phyloP scores from a whole-genome alignment of 1,284 basidiomycete genomes.

The Heliocybe sulcata region DNA sequence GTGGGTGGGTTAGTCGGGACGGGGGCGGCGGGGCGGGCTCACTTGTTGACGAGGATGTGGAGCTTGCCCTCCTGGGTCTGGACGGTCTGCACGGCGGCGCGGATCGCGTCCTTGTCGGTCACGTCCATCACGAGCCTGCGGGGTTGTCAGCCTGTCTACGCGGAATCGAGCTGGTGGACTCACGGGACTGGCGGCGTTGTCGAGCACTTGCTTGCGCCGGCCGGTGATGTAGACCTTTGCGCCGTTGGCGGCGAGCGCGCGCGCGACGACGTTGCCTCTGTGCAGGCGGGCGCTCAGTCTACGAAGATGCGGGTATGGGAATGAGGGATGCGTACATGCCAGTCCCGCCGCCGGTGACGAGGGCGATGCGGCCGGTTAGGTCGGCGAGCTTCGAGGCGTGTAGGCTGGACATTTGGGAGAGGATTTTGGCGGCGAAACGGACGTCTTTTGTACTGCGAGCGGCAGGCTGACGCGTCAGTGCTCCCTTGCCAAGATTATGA shows the following conservation, averaged over 20 bases:
- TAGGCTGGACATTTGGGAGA: too few species aligned
- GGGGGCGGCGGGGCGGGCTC: constrained; percentile 14
- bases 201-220: constrained; percentile 54
- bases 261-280: constrained; percentile 75
- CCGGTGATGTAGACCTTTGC: constrained; percentile 81
- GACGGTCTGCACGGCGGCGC: constrained; percentile 42
- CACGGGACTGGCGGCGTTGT: constrained; percentile 53
- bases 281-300: too few species aligned
- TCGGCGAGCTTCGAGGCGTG: too few species aligned
- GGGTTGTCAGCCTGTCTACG: constrained; percentile 4
- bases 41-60: constrained; percentile 81
- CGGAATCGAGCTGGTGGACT: constrained; percentile 15
- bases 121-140: constrained; percentile 62
- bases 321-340: too few species aligned
- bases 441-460: too few species aligned
- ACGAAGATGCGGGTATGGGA: too few species aligned
- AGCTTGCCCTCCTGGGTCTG: constrained; percentile 60
- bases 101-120: constrained; percentile 62
- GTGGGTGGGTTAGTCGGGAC: constrained; percentile 4
- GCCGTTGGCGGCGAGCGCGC: constrained; percentile 68
- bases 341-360: constrained; percentile 77
- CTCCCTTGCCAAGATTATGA: too few species aligned
- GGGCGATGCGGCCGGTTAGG: constrained; percentile 54
- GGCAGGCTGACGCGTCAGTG: too few species aligned
- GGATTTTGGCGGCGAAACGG: too few species aligned